Evolutionary conservation across 495 filamentous ascomycete species (phyloP).

Genomic region (Haplographium delicatum): DNA sequence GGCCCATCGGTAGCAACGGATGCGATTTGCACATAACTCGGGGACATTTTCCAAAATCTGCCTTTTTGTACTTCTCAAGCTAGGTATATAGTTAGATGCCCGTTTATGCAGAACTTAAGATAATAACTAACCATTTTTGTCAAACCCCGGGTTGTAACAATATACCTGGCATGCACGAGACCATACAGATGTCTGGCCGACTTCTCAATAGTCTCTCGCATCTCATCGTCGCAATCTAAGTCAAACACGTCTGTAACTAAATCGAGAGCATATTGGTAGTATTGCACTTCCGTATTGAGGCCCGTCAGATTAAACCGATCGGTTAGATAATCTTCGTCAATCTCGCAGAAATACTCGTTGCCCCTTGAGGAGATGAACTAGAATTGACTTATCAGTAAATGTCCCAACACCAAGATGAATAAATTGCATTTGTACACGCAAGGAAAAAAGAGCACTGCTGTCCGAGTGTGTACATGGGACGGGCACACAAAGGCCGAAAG

Average conservation of each 20-base stretch:
- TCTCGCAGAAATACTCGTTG: constrained; percentile 99
- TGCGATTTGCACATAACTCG: constrained; percentile 90
- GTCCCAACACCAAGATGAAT: not conserved
- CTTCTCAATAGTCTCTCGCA: constrained; percentile 97
- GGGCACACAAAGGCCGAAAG: too few relatives aligned
- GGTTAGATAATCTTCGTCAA: constrained; percentile 97
- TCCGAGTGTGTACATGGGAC: too few relatives aligned
- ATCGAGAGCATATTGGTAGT: constrained; percentile 98
- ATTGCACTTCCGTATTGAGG: constrained; percentile 93
- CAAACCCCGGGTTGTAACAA: constrained; percentile 90
- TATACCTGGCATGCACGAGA: constrained; percentile 92
- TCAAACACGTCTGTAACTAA: constrained; percentile 99
- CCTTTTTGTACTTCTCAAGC: constrained; percentile 98
- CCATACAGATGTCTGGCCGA: constrained; percentile 95
- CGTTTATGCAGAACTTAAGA: not conserved
- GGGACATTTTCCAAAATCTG: constrained; percentile 96
- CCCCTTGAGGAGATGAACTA: constrained; percentile 97
- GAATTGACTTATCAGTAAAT: constrained; percentile 9
- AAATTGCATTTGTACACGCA: too few relatives aligned
- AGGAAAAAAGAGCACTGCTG: too few relatives aligned
- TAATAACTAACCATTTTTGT: constrained; percentile 79
- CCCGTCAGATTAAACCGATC: constrained; percentile 98
- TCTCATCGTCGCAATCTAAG: constrained; percentile 96
- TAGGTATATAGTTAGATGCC: constrained; percentile 32
- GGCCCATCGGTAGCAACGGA: constrained; percentile 87